These are phyloP conservation scores for Plasmodium gaboni DNA, from an alignment of 169 alveolate species.

Conservation along the genomic window DNA sequence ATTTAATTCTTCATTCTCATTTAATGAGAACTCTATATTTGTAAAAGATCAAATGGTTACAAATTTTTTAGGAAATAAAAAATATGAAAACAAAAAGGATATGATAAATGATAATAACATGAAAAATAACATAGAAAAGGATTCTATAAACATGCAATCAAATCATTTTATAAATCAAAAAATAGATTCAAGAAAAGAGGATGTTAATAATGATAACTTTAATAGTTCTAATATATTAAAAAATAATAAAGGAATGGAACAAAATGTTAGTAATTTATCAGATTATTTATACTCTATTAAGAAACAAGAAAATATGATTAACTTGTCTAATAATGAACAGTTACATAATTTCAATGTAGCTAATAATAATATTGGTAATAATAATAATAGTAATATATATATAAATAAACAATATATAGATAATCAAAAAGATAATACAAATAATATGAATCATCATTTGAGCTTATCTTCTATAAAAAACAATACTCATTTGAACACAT, in stretches of 20 bases:
- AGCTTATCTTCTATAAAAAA: neutral
- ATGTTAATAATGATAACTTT: too few species aligned
- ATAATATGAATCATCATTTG: neutral
- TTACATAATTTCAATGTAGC: neutral
- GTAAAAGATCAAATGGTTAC: too few species aligned
- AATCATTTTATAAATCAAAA: too few species aligned
- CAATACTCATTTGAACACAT: neutral
- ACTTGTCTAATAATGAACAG: neutral
- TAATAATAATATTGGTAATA: neutral
- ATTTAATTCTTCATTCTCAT: conserved; percentile 7
- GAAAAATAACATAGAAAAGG: too few species aligned
- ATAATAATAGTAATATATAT: neutral
- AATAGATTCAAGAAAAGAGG: too few species aligned
- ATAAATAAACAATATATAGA: neutral
- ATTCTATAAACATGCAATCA: too few species aligned
- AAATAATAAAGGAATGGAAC: neutral
- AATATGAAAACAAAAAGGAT: too few species aligned
- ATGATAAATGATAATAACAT: too few species aligned
- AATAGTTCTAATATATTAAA: too few species aligned
- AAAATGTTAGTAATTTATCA: neutral
- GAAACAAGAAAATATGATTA: neutral
- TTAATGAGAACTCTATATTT: neutral
- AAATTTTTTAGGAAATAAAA: too few species aligned
- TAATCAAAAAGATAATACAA: neutral
- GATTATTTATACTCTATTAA: neutral